Conservation (phyloP, 2,329 filamentous ascomycete species). For the Cordyceps tenuipes region DNA sequence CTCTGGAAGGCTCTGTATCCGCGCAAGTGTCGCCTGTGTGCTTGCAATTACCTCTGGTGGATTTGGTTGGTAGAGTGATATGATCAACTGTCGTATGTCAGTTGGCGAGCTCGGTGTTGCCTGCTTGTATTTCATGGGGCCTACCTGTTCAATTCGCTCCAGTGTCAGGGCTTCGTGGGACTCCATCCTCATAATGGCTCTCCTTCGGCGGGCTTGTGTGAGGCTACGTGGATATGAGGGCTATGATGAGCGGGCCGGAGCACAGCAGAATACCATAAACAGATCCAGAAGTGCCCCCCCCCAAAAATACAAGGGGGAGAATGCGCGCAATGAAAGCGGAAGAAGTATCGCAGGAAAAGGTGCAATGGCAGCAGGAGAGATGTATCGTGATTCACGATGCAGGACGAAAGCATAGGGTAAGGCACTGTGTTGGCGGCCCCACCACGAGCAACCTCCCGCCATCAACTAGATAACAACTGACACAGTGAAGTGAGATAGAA, state of each 20-base stretch:
- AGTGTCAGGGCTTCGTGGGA: background rate
- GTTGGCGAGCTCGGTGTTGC: background rate
- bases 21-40: conserved; percentile 66
- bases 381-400: background rate
- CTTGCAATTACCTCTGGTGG: conserved; percentile 37
- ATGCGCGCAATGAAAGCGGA: background rate
- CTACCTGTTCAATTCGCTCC: conserved; percentile 11
- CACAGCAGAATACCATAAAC: background rate
- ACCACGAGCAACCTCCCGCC: background rate
- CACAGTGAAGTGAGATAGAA: too few species aligned
- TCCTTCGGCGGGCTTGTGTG: background rate
- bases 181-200: background rate
- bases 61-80: conserved; percentile 46
- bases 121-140: background rate
- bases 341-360: background rate
- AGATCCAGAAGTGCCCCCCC: background rate
- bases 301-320: too few species aligned
- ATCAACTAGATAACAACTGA: too few species aligned
- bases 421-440: background rate
- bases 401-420: background rate
- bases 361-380: background rate
- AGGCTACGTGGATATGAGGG: background rate
- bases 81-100: conserved; percentile 31
- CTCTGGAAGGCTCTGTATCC: conserved; percentile 66
- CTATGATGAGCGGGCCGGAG: background rate